These are phyloP conservation scores for Priceomyces carsonii DNA, from an alignment of 805 yeast species.

Conservation along the genomic window DNA sequence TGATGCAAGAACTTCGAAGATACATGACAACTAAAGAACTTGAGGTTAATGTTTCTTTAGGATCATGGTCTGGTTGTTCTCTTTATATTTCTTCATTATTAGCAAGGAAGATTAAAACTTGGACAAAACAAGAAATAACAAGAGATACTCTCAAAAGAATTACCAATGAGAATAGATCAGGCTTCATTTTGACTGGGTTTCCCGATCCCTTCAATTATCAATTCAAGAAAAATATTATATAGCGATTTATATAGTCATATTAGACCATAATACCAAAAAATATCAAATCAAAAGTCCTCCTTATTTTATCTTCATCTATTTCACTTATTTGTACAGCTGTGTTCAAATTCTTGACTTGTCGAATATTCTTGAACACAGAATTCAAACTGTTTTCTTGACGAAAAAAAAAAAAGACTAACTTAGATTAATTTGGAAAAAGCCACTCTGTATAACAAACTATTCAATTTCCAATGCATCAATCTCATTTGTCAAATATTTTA, in stretches of 20 bases:
- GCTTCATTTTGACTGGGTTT: slow-evolving; percentile 6
- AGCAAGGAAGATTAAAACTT: slow-evolving; percentile 12
- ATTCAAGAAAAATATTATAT: not conserved
- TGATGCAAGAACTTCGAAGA: slow-evolving; percentile 13
- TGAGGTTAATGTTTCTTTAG: slow-evolving; percentile 17
- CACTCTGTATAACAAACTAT: too few relatives aligned
- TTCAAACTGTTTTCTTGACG: too few relatives aligned
- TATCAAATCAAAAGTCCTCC: too few relatives aligned
- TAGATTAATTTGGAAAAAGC: too few relatives aligned
- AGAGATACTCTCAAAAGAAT: not conserved
- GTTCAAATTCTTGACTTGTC: too few relatives aligned
- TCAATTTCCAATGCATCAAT: slow-evolving; percentile 7
- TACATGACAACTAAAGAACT: slow-evolving; percentile 5
- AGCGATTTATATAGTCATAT: too few relatives aligned
- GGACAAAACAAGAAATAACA: slow-evolving; percentile 23
- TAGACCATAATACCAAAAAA: too few relatives aligned
- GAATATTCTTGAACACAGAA: too few relatives aligned
- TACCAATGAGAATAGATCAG: not conserved
- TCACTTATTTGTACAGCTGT: too few relatives aligned
- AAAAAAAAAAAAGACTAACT: too few relatives aligned
- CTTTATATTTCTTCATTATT: slow-evolving; percentile 24
- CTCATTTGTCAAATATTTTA: slow-evolving; percentile 18
- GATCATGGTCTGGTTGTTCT: slow-evolving; percentile 35
- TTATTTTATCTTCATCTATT: too few relatives aligned
- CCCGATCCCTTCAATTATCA: slow-evolving; percentile 9